These are phyloP conservation scores for Sequoia sempervirens DNA, from an alignment of 75 land plant genomes.

Conservation along the genomic window DNA sequence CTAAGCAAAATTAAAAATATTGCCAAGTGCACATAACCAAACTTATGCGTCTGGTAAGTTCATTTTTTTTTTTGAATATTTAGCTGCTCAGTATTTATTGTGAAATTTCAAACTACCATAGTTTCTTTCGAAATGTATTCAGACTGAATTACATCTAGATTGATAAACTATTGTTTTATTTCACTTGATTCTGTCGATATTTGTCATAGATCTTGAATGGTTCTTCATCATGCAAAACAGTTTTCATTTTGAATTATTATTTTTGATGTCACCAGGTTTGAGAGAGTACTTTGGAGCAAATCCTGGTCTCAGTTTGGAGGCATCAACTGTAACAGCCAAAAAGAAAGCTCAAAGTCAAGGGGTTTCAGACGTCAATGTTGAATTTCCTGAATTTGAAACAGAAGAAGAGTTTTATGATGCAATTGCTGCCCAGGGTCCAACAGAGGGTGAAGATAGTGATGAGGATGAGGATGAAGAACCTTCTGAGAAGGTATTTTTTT, in stretches of 20 bases:
- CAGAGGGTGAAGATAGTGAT: conserved; percentile 69
- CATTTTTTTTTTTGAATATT: no score
- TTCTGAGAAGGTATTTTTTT: conserved; percentile 8
- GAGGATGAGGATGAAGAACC: conserved; percentile 46
- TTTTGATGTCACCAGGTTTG: conserved; percentile 42
- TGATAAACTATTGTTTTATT: not conserved
- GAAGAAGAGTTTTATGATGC: conserved; percentile 92
- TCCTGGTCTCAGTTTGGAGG: conserved; percentile 35
- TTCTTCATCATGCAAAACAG: not conserved
- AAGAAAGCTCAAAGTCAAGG: conserved; percentile 20
- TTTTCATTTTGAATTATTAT: not conserved
- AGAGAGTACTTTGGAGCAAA: conserved; percentile 86
- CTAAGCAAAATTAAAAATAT: not conserved
- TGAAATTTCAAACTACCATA: not conserved
- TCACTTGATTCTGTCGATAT: not conserved
- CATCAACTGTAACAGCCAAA: conserved; percentile 22
- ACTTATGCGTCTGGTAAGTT: not conserved
- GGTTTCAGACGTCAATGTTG: conserved; percentile 24
- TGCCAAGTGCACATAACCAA: not conserved
- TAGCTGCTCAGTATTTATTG: not conserved
- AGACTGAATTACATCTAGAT: not conserved
- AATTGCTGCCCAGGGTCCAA: conserved; percentile 52
- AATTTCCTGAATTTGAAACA: conserved; percentile 35
- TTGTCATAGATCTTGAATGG: not conserved
- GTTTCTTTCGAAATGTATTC: not conserved